These are phyloP conservation scores for Penicillium atrosanguineum DNA, from an alignment of 495 filamentous ascomycete species.

Conservation along the genomic window DNA sequence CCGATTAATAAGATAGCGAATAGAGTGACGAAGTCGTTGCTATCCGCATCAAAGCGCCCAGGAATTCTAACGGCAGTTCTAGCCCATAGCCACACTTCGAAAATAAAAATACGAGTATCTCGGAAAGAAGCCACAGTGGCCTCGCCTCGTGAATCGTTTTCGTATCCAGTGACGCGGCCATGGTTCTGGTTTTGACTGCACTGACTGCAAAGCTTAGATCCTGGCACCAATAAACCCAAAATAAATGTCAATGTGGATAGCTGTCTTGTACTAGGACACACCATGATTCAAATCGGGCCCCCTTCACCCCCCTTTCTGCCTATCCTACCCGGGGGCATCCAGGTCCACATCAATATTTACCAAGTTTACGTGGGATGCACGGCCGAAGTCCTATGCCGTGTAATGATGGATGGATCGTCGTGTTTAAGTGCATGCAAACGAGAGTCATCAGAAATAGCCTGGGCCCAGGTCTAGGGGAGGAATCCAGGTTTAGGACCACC, in stretches of 20 bases:
- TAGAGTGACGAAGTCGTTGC: conserved; percentile 7
- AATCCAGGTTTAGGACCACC: not conserved
- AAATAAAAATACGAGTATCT: conserved; percentile 2
- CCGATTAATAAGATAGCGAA: not conserved
- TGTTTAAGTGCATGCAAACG: not conserved
- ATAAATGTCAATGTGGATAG: not conserved
- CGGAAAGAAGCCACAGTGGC: conserved; percentile 22
- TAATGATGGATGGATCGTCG: conserved; percentile 3
- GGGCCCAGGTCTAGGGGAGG: no score
- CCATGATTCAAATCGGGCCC: conserved; percentile 3
- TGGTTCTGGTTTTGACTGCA: conserved; percentile 19
- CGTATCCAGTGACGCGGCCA: conserved; percentile 26
- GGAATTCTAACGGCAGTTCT: conserved; percentile 7
- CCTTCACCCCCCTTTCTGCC: not conserved
- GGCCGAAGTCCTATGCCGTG: not conserved
- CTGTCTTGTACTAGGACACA: not conserved
- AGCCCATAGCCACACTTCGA: conserved; percentile 13
- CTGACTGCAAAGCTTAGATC: conserved; percentile 20
- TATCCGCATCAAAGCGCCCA: conserved; percentile 19
- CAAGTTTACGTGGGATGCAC: conserved; percentile 5
- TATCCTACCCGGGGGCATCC: not conserved
- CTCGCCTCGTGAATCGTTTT: conserved; percentile 26
- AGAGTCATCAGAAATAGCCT: not conserved
- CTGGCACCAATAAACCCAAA: conserved; percentile 3
- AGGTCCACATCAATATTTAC: not conserved